Base-by-base conservation (phyloP, 2,329 filamentous ascomycete genomes). In the Zymoseptoria tritici region DNA sequence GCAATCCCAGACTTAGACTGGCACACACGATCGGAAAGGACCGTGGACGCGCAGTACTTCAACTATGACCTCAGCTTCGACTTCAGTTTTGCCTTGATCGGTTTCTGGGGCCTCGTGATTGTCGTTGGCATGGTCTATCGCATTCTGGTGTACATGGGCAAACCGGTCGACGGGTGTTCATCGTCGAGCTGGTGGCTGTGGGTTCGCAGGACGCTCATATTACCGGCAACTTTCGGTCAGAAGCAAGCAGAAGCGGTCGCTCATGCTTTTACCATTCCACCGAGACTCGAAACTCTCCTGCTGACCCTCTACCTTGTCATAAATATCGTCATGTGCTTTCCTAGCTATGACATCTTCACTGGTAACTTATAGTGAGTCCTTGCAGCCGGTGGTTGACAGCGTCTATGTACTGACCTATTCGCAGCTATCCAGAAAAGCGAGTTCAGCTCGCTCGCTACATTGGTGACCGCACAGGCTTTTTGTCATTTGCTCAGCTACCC, bases 401-500 rank as follows among this genome's bases (percentile, higher is more conserved):
- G 19, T 3, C 3, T 6, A n/a, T 7, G 13, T 31, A 29, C 20
- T 53, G 13, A 50, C 49, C 29, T 20, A 22, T 8, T 21, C 9
- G 8, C 36, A 54, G 49, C 49, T 64, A 63, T 21, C 46, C 60
- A 4, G 55, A 54, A 13, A 24, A 49, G 13, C 57, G 49, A 29
- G 50, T 64, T 6, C 80, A 83, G 63, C 58, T 79, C 4, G 70
- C 77, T 61, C 81, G 85, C 0, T 87, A 85, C 58, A 76, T 84
- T 0, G 82, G 83, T 0, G 85, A 88, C 61, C 80, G 86, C 9
- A 85, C 85, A 0, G 85, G 86, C 0, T 81, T 86, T 31, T 78
- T 89, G 22, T 82, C 84, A 0, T 83, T 85, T 64, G 83, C 82
- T 3, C 87, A 87, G 62, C 78, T 89, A 6, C 83, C 85, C 0